Base-by-base conservation (phyloP, 176 grass and related monocot genomes). In the Avena atlantica region DNA sequence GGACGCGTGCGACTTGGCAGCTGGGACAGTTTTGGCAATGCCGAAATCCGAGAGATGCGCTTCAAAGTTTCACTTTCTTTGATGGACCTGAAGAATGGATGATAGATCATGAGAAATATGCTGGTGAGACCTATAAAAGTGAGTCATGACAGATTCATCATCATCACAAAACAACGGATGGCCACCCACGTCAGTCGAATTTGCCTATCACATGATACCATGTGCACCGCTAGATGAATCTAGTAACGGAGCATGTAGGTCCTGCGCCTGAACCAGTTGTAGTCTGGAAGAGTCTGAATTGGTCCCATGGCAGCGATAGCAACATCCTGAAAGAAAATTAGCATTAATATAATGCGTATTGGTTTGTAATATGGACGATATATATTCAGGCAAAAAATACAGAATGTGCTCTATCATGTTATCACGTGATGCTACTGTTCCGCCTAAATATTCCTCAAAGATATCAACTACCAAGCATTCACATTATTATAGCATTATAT, bases 191-290 rank as follows among this genome's bases (percentile, higher is more conserved):
- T 87, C 85, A 81, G 77, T 90, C 45, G 88, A 90, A 85, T 88
- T 88, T 92, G 71, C 89, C 84, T 89, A 91, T 74, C 87, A 88
- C 57, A 89, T 72, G 27, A 29, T 29, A 29, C 1, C 27, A 29
- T 65, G 71, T 73, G 86, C 89, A 85, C 67, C n/a, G 5, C 56
- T 44, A 49, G 34, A 40, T 42, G 17, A 31, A 86, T 88, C 88
- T 95, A 98, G 87, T 99, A 99, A 19, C 94, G 97, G 27, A 96
- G 92, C 97, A 96, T 60, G 87, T 94, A 99, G 63, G 97, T 99
- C 63, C 94, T 82, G 92, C 97, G 97, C 78, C 92, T 94, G 91
- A 99, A 99, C 97, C 94, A 99, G 87, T 99, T 99, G 89, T 99
- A 99, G 78, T 99, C 92, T 2, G 97, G 97, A 82, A 99, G 94